Evolutionary conservation across 2,329 filamentous ascomycete genomes (phyloP), one percentile per base, ranked within the genome.

Genomic region (Cryphonectria radicalis): DNA sequence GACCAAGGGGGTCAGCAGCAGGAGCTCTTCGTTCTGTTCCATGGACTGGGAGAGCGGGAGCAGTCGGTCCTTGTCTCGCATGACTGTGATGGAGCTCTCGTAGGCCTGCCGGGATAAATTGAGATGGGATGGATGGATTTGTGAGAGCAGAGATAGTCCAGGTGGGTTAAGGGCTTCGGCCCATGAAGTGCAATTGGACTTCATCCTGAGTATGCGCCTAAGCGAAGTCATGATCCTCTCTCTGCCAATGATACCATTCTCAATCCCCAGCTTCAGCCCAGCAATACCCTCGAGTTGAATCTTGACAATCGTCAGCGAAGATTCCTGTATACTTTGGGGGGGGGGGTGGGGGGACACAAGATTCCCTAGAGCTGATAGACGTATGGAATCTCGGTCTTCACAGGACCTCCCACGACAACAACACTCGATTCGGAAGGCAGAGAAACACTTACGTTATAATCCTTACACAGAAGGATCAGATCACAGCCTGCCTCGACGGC

Each of bases 401-500:
- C 53, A 57, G 4, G 11, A 60, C 32, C 17, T 8, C 7, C 13
- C 57, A 57, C 4, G 6, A 7, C 25, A 57, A 57, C 13, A 14
- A 7, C 25, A 28, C 4, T 37, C 1, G 37, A 10, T 37, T 37
- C 37, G 37, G 28, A 28, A 17, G 5, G 6, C 11, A 63, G 13
- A 8, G 10, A 4, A 17, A 28, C 4, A 37, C 67, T 63, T 46
- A 68, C 67, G 53, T 93, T 90, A 76, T 94, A 97, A 7, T 94
- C 94, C 62, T 94, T 91, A 77, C 95, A 98, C 1, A 98, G 88
- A 7, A 98, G 87, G 6, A 98, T 90, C 68, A 98, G 84, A 80
- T 99, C 96, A 78, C 96, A 98, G 19, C 96, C 96, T 43, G 96
- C 95, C 79, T 97, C 96, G 66, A 98, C 93, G 4, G 96, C 96